Evolutionary conservation across 768 basidiomycete species (phyloP), one percentile per base, ranked within the genome.

Genomic region (Kwoniella newhampshirensis): DNA sequence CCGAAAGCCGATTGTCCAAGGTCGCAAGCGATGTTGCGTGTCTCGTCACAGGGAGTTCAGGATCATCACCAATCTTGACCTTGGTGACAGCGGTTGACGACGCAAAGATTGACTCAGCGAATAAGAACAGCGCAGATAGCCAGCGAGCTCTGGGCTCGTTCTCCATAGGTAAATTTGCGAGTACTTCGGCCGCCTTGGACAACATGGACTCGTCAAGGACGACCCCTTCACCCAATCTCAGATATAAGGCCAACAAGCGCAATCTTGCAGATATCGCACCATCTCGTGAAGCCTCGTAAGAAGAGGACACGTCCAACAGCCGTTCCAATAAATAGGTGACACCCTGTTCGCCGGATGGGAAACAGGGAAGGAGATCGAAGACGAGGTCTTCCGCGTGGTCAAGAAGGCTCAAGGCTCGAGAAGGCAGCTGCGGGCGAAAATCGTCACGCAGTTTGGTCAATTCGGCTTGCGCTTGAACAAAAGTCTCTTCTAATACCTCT

Each of bases 301-400:
- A 13, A n/a, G 21, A 27, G 15, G 47, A 27, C 86, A 87, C 27
- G 78, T 77, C 58, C 27, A 84, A 84, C 70, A 94, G 82, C 68
- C 91, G 87, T 30, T 88, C 86, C 57, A 92, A 80, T 51, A 97
- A 81, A 53, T 84, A 81, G 40, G 82, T 81, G 46, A 93, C 81
- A 6, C 87, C 86, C 62, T 85, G 79, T 23, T 27, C 43, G 15
- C 48, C 55, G 12, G 86, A 85, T 54, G 88, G 82, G 75, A 96
- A 92, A 20, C 89, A 88, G 23, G 82, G 82, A 63, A 87, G 85
- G 35, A 96, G 82, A 71, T 96, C 91, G 70, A 93, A 96, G 39
- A 96, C 84, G 52, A 98, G 82, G 7, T 87, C 86, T 2, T 88
- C 85, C 67, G 92, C 87, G 61, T 88, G 85, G 70, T 96, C 92